Conservation (phyloP, 2,329 filamentous ascomycete species). For the Leptographium radiaticola region DNA sequence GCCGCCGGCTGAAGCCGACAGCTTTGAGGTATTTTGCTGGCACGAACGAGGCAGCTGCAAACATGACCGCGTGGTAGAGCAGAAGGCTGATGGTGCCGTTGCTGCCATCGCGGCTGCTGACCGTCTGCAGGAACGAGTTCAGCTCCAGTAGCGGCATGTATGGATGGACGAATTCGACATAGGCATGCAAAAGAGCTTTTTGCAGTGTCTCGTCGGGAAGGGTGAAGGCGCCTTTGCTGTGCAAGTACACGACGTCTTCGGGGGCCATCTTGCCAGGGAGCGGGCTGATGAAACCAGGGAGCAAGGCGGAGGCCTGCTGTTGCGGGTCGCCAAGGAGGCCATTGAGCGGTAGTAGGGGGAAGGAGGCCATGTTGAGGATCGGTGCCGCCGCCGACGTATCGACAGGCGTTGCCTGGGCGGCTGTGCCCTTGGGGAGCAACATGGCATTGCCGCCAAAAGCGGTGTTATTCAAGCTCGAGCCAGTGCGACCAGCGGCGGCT, state of each 20-base stretch:
- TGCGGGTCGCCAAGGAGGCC: constrained; percentile 15
- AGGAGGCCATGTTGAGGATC: constrained; percentile 5
- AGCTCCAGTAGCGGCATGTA: constrained; percentile 83
- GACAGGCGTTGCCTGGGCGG: background rate
- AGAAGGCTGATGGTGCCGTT: constrained; percentile 68
- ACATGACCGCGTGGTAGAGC: constrained; percentile 91
- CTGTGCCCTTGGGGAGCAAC: constrained; percentile 6
- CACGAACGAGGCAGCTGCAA: constrained; percentile 78
- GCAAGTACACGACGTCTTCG: constrained; percentile 74
- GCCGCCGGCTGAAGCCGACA: constrained; percentile 65
- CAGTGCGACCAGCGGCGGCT: background rate
- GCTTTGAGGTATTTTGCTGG: constrained; percentile 64
- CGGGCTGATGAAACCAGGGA: constrained; percentile 63
- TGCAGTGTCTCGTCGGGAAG: constrained; percentile 60
- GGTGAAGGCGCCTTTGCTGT: constrained; percentile 70
- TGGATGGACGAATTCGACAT: constrained; percentile 81
- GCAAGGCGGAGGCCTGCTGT: constrained; percentile 25
- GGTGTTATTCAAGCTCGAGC: background rate
- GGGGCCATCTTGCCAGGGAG: constrained; percentile 62
- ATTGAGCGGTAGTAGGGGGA: constrained; percentile 12
- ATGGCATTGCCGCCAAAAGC: constrained; percentile 3
- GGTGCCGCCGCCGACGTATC: background rate
- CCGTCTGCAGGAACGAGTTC: constrained; percentile 42
- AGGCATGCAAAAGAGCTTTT: constrained; percentile 68
- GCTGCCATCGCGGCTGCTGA: constrained; percentile 54